phyloP scores from a whole-genome alignment of 306 rosid species.

The Dalbergia cultrata region DNA sequence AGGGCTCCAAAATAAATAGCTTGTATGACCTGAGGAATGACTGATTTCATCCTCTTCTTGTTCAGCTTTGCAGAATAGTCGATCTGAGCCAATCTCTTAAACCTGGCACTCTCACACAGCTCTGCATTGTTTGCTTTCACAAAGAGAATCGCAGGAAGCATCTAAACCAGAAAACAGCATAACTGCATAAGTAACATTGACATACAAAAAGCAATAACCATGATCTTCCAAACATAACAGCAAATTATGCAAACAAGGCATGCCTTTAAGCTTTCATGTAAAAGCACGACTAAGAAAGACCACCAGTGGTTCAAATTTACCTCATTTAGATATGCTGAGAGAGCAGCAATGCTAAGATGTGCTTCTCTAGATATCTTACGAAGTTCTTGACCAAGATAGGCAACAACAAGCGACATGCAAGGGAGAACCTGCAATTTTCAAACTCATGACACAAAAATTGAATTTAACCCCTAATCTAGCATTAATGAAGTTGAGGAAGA shows the following conservation, averaged over 20 bases:
- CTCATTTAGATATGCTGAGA: constrained; percentile 91
- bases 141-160: constrained; percentile 84
- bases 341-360: constrained; percentile 71
- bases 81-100: constrained; percentile 70
- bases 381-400: constrained; percentile 77
- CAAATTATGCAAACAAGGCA: constrained; percentile 14
- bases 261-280: background rate
- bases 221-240: constrained; percentile 21
- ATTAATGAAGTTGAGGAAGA: background rate
- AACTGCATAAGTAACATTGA: constrained; percentile 2
- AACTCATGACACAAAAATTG: constrained; percentile 35
- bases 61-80: constrained; percentile 66
- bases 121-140: constrained; percentile 90
- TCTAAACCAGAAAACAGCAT: constrained; percentile 48
- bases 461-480: constrained; percentile 14
- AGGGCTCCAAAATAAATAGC: constrained; percentile 72
- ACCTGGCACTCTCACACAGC: constrained; percentile 71
- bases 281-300: constrained; percentile 1
- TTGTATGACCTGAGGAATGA: constrained; percentile 83
- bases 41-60: constrained; percentile 88
- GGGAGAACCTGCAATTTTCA: constrained; percentile 72
- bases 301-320: constrained; percentile 41
- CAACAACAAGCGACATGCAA: constrained; percentile 67
- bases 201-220: constrained; percentile 6
- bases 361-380: constrained; percentile 73